Evolutionary conservation across 2,329 filamentous ascomycete species (phyloP).

Genomic region (Fusarium sublunatum): DNA sequence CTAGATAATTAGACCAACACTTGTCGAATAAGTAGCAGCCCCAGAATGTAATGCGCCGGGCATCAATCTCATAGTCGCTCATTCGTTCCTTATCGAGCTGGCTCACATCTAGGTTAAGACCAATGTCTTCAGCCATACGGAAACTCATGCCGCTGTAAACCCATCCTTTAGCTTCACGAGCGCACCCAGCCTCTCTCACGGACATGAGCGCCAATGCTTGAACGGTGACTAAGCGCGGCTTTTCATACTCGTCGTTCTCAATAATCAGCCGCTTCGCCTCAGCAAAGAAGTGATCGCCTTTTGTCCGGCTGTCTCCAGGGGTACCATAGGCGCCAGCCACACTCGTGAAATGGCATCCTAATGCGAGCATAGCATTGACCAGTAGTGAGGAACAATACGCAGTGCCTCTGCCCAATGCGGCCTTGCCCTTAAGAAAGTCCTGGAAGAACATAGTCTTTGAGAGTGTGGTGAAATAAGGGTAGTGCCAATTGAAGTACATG

Average conservation of each 20-base stretch:
- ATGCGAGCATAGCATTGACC: slow-evolving; percentile 92
- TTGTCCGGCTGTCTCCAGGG: slow-evolving; percentile 81
- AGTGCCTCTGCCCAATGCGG: slow-evolving; percentile 65
- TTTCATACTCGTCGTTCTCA: slow-evolving; percentile 93
- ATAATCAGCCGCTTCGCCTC: slow-evolving; percentile 91
- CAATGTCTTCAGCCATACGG: slow-evolving; percentile 94
- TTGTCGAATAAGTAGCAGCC: slow-evolving; percentile 99
- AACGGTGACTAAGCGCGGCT: slow-evolving; percentile 86
- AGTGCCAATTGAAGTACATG: slow-evolving; percentile 99
- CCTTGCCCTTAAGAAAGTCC: slow-evolving; percentile 81
- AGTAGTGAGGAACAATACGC: slow-evolving; percentile 89
- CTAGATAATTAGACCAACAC: slow-evolving; percentile 98
- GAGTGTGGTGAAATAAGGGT: slow-evolving; percentile 92
- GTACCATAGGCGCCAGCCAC: slow-evolving; percentile 77
- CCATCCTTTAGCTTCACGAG: slow-evolving; percentile 94
- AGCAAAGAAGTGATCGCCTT: slow-evolving; percentile 94
- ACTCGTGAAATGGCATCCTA: slow-evolving; percentile 93
- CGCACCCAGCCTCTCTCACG: slow-evolving; percentile 93
- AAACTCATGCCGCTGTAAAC: slow-evolving; percentile 99
- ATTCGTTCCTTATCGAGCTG: slow-evolving; percentile 71
- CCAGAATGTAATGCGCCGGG: slow-evolving; percentile 93
- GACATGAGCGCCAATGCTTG: slow-evolving; percentile 97
- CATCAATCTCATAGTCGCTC: slow-evolving; percentile 87
- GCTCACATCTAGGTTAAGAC: slow-evolving; percentile 84
- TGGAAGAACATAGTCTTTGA: slow-evolving; percentile 88